Percentiles rank a stretch among this genome's conserved stretches.
Conservation (phyloP, 441 rosid species). For the Sinapis alba region DNA sequence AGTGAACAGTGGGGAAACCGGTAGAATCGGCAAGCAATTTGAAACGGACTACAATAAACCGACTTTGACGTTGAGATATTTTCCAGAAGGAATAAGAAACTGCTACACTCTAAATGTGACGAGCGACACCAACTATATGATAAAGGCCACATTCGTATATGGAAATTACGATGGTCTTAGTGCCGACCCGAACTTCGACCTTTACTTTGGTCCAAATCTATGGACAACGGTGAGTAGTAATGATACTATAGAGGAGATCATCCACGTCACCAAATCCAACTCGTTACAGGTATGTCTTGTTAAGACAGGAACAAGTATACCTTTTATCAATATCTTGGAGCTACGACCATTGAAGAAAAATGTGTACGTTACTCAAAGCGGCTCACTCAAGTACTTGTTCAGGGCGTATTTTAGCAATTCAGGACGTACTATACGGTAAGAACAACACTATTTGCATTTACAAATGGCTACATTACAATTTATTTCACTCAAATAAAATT, state of each 20-base stretch:
- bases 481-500: too few species aligned
- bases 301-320: constrained; percentile 45
- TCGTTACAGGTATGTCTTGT: constrained; percentile 49
- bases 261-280: constrained; percentile 30
- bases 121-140: constrained; percentile 36
- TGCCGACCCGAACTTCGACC: constrained; percentile 31
- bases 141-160: constrained; percentile 41
- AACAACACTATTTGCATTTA: too few species aligned
- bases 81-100: constrained; percentile 44
- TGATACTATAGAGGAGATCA: constrained; percentile 39
- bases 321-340: constrained; percentile 58
- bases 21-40: constrained; percentile 28
- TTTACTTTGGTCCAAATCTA: constrained; percentile 40
- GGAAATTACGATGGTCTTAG: constrained; percentile 44
- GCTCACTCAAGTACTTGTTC: neutral
- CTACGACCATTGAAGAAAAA: constrained; percentile 44
- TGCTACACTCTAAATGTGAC: constrained; percentile 43
- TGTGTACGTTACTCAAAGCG: neutral
- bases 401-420: constrained; percentile 36
- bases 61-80: constrained; percentile 34
- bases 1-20: constrained; percentile 6
- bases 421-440: constrained; percentile 4
- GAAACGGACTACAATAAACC: neutral
- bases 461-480: too few species aligned
- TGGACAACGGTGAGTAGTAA: constrained; percentile 43